These are phyloP conservation scores for Chalciporus sp. DNA, from an alignment of 1,284 basidiomycete species.

Conservation along the genomic window DNA sequence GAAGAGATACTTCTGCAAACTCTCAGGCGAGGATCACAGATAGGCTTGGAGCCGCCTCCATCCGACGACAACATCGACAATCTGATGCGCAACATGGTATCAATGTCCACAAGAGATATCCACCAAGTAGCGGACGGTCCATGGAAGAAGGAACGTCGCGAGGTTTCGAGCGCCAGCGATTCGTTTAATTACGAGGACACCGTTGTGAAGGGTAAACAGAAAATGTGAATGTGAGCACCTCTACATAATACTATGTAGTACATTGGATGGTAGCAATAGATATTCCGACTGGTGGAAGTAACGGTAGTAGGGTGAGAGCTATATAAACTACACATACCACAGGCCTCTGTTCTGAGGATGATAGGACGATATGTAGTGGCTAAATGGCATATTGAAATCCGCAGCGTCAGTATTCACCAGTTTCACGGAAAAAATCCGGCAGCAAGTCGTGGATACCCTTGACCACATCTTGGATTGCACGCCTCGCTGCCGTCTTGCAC, in stretches of 20 bases:
- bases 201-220: conserved; percentile 29
- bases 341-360: too few relatives aligned
- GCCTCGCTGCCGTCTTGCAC: conserved; percentile 57
- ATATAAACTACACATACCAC: too few relatives aligned
- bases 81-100: conserved; percentile 68
- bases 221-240: conserved; percentile 10
- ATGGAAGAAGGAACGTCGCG: conserved; percentile 27
- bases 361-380: background rate
- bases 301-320: background rate
- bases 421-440: conserved; percentile 57
- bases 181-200: conserved; percentile 31
- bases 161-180: conserved; percentile 14
- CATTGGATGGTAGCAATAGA: background rate
- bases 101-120: conserved; percentile 19
- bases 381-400: background rate
- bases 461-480: conserved; percentile 53
- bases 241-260: too few relatives aligned
- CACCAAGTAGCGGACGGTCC: conserved; percentile 28
- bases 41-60: conserved; percentile 51
- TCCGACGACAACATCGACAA: conserved; percentile 59
- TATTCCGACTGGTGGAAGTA: background rate
- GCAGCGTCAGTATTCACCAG: conserved; percentile 31
- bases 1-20: conserved; percentile 66
- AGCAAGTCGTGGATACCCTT: conserved; percentile 56
- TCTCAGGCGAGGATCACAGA: conserved; percentile 56